These are phyloP conservation scores for Hydrangea macrophylla DNA, from an alignment of 148 eudicot genomes.

Conservation along the genomic window DNA sequence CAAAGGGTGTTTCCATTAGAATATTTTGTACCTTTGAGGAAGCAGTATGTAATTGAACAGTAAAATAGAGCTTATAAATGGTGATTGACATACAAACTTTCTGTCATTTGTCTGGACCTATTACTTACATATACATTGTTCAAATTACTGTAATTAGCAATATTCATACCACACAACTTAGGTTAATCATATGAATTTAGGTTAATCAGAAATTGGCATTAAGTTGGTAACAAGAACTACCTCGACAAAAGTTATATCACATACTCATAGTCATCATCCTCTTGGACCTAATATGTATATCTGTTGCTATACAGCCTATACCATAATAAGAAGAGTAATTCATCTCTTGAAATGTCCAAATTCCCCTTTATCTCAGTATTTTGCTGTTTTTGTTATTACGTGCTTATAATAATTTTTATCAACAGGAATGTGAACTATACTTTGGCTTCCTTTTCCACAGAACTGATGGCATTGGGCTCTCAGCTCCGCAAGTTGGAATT, in stretches of 20 bases:
- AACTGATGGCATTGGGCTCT: conserved; percentile 99
- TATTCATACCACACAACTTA: too few relatives aligned
- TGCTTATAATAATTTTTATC: conserved; percentile 23
- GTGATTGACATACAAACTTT: neutral
- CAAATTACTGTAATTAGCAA: too few relatives aligned
- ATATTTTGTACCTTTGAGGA: neutral
- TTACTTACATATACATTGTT: too few relatives aligned
- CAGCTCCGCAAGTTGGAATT: conserved; percentile 97
- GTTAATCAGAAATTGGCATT: neutral
- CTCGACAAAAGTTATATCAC: too few relatives aligned
- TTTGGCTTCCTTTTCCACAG: conserved; percentile 61
- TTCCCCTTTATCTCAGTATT: neutral
- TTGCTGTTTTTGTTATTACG: neutral
- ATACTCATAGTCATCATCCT: too few relatives aligned
- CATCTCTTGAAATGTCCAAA: too few relatives aligned
- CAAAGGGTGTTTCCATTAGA: neutral
- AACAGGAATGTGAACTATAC: conserved; percentile 38
- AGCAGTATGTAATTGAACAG: too few relatives aligned
- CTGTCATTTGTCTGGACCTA: neutral
- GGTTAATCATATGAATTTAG: neutral
- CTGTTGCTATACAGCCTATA: too few relatives aligned
- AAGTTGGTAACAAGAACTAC: neutral
- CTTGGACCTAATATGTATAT: too few relatives aligned
- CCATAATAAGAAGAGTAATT: too few relatives aligned
- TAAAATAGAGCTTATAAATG: neutral